Conservation (phyloP, 208 protist genomes). For the Blechomonas ayalai region DNA sequence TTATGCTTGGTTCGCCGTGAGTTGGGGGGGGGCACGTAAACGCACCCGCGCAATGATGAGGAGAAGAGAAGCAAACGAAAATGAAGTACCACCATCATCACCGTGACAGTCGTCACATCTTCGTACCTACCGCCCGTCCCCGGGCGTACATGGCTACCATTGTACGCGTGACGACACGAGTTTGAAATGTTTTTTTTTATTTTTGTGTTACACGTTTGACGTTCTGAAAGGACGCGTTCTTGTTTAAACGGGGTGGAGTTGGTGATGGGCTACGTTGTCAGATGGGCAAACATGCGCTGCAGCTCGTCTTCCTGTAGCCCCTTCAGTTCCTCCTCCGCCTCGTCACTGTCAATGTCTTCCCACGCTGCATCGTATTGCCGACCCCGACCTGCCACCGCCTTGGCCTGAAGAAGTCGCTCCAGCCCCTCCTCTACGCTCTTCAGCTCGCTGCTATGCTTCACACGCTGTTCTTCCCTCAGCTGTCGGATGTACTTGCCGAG, state of each 20-base stretch:
- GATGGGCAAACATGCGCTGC: conserved; percentile 78
- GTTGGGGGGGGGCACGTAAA: neutral
- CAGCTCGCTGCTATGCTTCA: conserved; percentile 69
- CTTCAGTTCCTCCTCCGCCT: conserved; percentile 5
- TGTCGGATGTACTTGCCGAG: conserved; percentile 84
- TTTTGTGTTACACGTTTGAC: neutral
- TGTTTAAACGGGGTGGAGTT: too few relatives aligned
- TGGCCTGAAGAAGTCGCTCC: conserved; percentile 25
- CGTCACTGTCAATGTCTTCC: conserved; percentile 10
- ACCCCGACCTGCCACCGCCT: conserved; percentile 1
- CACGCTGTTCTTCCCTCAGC: conserved; percentile 68
- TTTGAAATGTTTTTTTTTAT: neutral
- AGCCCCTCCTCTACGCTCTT: conserved; percentile 53
- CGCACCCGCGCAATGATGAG: neutral
- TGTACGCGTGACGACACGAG: too few relatives aligned
- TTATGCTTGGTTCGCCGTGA: neutral
- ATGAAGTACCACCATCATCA: too few relatives aligned
- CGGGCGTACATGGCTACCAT: too few relatives aligned
- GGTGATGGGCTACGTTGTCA: conserved; percentile 75
- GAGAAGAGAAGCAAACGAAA: neutral
- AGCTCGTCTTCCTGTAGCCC: conserved; percentile 49
- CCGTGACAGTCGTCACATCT: too few relatives aligned
- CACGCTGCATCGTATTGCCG: conserved; percentile 12
- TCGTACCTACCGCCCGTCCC: too few relatives aligned
- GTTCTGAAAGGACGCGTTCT: neutral